Evolutionary conservation across 2,329 filamentous ascomycete species (phyloP), one percentile per base, ranked within the genome.

Genomic region (Neonectria coccinea): DNA sequence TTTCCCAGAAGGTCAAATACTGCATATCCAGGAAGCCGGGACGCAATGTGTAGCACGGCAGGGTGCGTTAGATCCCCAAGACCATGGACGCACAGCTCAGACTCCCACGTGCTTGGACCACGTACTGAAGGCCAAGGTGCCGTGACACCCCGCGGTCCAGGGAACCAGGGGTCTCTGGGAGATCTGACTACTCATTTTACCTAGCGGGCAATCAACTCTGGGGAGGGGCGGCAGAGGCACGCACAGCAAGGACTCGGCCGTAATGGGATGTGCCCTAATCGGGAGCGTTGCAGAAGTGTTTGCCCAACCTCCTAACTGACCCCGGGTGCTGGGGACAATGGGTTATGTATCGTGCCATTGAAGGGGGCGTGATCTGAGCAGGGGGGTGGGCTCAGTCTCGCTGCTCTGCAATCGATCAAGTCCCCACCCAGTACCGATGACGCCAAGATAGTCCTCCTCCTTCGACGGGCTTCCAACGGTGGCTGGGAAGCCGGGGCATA

Each of bases 11-110:
- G 27, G 47, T 67, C 25, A 33, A 42, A 20, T 20, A 16, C 48
- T 66, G 69, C 69, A 71, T 68, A 62, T 20, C 68, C 68, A 71
- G 62, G 27, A 39, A 60, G 20, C 52, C 52, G 65, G 68, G 52
- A 57, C 42, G 57, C 27, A 39, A 59, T 39, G 20, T 44, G 65
- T 67, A 36, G 33, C 58, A 68, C 68, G 2, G 54, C 31, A 52
- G 58, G 7, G n/a, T 5, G 39, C 39, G 6, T 42, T 42, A 20
- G 39, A 42, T 10, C n/a, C 39, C 39, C 39, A 42, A 10, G 36
- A 8, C 36, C 36, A 39, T 8, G 7, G 36, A 42, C 39, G 39
- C 39, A 20, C 39, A 20, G 39, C 39, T n/a, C 39, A 20, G 39
- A 20, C 16, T 41, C 39, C 39, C 16, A 16, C 39, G 39, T 41